phyloP scores from a whole-genome alignment of 2,329 filamentous ascomycete genomes.

The Thermoascus crustaceus region DNA sequence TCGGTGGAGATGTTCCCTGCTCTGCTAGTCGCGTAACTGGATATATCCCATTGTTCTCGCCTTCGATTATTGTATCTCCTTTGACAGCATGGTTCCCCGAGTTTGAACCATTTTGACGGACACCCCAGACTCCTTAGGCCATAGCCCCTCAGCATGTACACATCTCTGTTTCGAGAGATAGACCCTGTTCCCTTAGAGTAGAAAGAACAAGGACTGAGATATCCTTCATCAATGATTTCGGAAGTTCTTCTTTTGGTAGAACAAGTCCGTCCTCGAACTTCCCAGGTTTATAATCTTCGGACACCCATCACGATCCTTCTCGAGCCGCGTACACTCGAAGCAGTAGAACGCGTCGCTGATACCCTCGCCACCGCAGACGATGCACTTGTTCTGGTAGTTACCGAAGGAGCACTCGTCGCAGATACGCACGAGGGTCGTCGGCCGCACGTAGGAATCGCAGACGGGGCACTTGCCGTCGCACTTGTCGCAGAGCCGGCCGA shows the following conservation, averaged over 20 bases:
- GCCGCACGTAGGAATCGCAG: constrained; percentile 97
- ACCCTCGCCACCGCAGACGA: constrained; percentile 95
- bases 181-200: neutral
- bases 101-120: neutral
- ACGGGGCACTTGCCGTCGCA: constrained; percentile 99
- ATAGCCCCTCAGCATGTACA: neutral
- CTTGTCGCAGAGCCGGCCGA: constrained; percentile 98
- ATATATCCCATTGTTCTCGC: constrained; percentile 1
- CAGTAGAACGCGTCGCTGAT: constrained; percentile 99
- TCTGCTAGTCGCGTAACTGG: neutral
- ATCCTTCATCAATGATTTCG: constrained; percentile 31
- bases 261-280: constrained; percentile 87
- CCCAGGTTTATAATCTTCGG: constrained; percentile 99
- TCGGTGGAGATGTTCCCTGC: no score
- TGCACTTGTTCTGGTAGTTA: constrained; percentile 99
- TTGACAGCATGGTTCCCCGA: neutral
- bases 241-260: constrained; percentile 62
- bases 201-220: constrained; percentile 5
- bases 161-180: neutral
- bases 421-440: constrained; percentile 93
- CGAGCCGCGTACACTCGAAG: constrained; percentile 93
- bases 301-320: constrained; percentile 95
- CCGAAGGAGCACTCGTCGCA: constrained; percentile 99
- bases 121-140: neutral
- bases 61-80: constrained; percentile 1